These are phyloP conservation scores for Saccharomycopsis olivae DNA, from an alignment of 805 yeast species.

Conservation along the genomic window DNA sequence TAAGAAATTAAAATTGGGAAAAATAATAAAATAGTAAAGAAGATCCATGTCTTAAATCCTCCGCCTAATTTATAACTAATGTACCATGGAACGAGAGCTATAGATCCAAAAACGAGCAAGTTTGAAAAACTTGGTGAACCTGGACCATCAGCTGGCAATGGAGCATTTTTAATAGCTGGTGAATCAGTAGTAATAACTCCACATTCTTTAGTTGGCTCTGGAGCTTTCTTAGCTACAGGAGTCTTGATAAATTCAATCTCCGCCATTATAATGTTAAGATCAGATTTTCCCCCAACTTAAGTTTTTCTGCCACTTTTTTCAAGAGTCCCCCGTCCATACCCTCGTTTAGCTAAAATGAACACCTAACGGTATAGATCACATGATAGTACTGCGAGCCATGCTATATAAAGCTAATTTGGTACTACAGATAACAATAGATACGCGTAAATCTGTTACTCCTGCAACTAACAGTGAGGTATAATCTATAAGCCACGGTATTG, in stretches of 20 bases:
- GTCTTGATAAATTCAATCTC: conserved; percentile 39
- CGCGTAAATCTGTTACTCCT: too few relatives aligned
- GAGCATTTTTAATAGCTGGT: conserved; percentile 78
- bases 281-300: too few relatives aligned
- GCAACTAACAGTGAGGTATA: too few relatives aligned
- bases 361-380: too few relatives aligned
- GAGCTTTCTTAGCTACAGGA: conserved; percentile 38
- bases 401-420: too few relatives aligned
- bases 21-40: conserved; percentile 43
- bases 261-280: too few relatives aligned
- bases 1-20: conserved; percentile 70
- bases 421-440: too few relatives aligned
- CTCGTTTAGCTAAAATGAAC: too few relatives aligned
- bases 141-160: conserved; percentile 87
- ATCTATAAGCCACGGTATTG: too few relatives aligned
- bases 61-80: conserved; percentile 57
- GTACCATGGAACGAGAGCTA: conserved; percentile 51
- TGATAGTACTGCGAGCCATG: too few relatives aligned
- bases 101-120: conserved; percentile 35
- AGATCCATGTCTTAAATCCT: conserved; percentile 55
- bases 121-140: conserved; percentile 72
- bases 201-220: conserved; percentile 31
- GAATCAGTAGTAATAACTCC: conserved; percentile 43
- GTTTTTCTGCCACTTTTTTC: too few relatives aligned
- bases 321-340: too few relatives aligned